Percentiles rank a stretch among this genome's conserved stretches.
Conservation (phyloP, 108 stramenopile genomes). For the Cyclotella atomus region DNA sequence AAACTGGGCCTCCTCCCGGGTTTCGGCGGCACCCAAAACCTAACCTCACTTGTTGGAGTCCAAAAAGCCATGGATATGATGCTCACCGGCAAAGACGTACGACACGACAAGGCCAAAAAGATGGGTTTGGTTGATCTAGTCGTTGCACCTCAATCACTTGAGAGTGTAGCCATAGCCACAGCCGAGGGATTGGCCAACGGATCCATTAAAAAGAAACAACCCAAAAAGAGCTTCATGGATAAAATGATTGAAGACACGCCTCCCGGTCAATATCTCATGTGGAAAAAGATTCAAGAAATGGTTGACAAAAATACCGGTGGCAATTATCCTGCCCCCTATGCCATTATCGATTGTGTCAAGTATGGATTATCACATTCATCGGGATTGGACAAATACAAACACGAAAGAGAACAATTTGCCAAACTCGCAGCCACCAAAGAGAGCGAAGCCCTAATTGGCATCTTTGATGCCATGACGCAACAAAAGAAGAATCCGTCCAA, state of each 20-base stretch:
- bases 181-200: slow-evolving; percentile 89
- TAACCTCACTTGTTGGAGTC: slow-evolving; percentile 90
- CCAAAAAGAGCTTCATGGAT: slow-evolving; percentile 86
- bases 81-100: slow-evolving; percentile 95
- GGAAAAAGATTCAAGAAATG: slow-evolving; percentile 92
- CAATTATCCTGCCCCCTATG: slow-evolving; percentile 94
- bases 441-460: slow-evolving; percentile 93
- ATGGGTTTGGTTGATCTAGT: slow-evolving; percentile 97
- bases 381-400: slow-evolving; percentile 68
- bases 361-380: slow-evolving; percentile 83
- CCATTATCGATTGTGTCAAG: slow-evolving; percentile 94
- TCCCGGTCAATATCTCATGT: slow-evolving; percentile 90
- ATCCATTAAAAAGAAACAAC: slow-evolving; percentile 83
- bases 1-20: slow-evolving; percentile 98
- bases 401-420: slow-evolving; percentile 96
- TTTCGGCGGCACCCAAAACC: slow-evolving; percentile 98
- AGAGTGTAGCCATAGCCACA: slow-evolving; percentile 83
- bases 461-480: slow-evolving; percentile 95
- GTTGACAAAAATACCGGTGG: slow-evolving; percentile 95
- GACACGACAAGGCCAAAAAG: slow-evolving; percentile 96
- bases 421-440: slow-evolving; percentile 96
- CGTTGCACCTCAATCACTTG: slow-evolving; percentile 90
- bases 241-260: slow-evolving; percentile 91
- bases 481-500: slow-evolving; percentile 94
- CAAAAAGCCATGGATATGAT: slow-evolving; percentile 97